Evolutionary conservation across 2,329 filamentous ascomycete genomes (phyloP).

Genomic region (Colletotrichum higginsianum): DNA sequence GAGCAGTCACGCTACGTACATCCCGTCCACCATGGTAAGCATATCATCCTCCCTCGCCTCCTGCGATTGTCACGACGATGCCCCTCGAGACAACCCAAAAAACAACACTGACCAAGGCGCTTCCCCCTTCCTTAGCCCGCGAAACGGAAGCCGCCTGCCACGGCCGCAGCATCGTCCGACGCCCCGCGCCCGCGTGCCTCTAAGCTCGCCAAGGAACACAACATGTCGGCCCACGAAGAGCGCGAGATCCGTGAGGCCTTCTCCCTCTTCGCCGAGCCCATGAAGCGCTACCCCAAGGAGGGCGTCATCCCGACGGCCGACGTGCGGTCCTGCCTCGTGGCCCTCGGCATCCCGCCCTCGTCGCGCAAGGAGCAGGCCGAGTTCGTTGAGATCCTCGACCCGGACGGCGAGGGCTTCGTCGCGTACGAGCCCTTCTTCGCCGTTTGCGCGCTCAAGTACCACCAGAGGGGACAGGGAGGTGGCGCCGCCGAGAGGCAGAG

Average conservation of each 20-base stretch:
- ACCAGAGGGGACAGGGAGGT: conserved; percentile 64
- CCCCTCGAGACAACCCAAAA: background rate
- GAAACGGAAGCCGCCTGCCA: conserved; percentile 61
- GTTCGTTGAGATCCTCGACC: conserved; percentile 86
- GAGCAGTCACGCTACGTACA: background rate
- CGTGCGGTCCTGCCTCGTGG: conserved; percentile 80
- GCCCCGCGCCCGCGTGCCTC: conserved; percentile 73
- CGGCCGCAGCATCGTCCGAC: conserved; percentile 49
- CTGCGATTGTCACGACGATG: no score
- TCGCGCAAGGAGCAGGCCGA: conserved; percentile 78
- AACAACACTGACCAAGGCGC: background rate
- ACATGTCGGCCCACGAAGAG: conserved; percentile 87
- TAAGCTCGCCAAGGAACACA: conserved; percentile 93
- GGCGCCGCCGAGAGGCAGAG: conserved; percentile 57
- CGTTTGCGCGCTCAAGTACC: conserved; percentile 89
- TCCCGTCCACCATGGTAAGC: conserved; percentile 10
- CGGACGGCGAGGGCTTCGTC: conserved; percentile 83
- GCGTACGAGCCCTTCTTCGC: conserved; percentile 87
- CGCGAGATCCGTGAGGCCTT: conserved; percentile 93
- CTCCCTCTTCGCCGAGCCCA: conserved; percentile 81
- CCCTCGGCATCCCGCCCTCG: conserved; percentile 82
- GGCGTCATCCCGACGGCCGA: conserved; percentile 78
- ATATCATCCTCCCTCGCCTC: no score
- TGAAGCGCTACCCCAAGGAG: conserved; percentile 72
- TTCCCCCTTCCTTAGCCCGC: conserved; percentile 59